Evolutionary conservation across 495 filamentous ascomycete genomes (phyloP), one percentile per base, ranked within the genome.

Genomic region (Cladorrhinum samala): DNA sequence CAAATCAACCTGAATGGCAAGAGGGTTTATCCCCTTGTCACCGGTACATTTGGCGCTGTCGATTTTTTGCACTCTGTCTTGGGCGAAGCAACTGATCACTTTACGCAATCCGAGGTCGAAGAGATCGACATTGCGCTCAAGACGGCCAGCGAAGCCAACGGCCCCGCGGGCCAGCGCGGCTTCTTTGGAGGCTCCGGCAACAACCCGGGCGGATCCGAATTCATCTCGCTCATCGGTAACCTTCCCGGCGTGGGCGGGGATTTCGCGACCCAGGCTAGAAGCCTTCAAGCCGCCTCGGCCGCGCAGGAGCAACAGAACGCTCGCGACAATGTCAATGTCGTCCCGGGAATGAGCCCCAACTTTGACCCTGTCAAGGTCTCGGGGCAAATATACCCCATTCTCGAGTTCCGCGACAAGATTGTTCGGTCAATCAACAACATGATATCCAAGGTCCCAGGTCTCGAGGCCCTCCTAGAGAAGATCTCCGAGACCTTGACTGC

Each of bases 21-120:
- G 45, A 77, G 71, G n/a, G 80, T 91, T 38, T 96, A 83, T 58
- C 93, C 93, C 14, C 74, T 97, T 4, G 86, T 95, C 9, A 97
- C 93, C 9, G 91, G 90, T 30, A 88, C 77, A 2, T 94, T 98
- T 69, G 93, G 93, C 16, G 90, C 84, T 57, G 92, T 96, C 19
- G 93, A 97, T 59, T 98, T 98, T 68, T 77, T 96, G 63, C 93
- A 98, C 68, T 95, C 89, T 0, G 90, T 98, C n/a, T 76, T 96
- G 7, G 93, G 93, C 33, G 93, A 98, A 66, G 92, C 91, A 19
- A 94, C 83, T 17, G 93, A 98, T 63, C 90, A 96, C 62, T 91
- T 98, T 69, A 91, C 91, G 3, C 93, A 97, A 65, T 88, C 88
- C 14, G 93, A 98, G 69, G 83, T 98, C 46, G 88, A 95, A 42